These are phyloP conservation scores for Chenopodium formosanum DNA, from an alignment of 148 eudicot genomes.

Conservation along the genomic window DNA sequence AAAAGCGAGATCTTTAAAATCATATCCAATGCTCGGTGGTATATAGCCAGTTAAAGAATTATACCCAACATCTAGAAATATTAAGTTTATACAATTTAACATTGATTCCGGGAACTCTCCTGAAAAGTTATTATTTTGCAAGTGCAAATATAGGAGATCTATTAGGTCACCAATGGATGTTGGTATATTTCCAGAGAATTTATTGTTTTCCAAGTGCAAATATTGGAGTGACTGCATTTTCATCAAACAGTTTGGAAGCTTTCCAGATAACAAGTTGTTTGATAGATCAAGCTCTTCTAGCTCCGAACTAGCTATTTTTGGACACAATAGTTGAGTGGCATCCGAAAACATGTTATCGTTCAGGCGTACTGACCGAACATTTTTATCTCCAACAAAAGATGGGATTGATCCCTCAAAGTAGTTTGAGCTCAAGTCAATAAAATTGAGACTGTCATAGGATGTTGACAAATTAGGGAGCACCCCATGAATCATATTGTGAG, in stretches of 20 bases:
- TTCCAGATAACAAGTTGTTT: constrained; percentile 17
- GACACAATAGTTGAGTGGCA: constrained; percentile 8
- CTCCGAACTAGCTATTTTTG: background rate
- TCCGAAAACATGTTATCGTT: constrained; percentile 14
- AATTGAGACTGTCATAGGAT: background rate
- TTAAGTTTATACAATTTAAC: background rate
- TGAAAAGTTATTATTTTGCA: constrained; percentile 19
- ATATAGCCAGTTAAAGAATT: constrained; percentile 17
- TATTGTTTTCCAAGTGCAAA: constrained; percentile 21
- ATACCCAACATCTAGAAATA: background rate
- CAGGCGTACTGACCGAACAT: too few species aligned
- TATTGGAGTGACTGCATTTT: background rate
- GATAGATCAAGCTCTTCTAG: background rate
- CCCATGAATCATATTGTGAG: constrained; percentile 15
- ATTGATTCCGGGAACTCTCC: constrained; percentile 9
- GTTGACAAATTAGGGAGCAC: constrained; percentile 5
- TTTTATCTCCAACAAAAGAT: too few species aligned
- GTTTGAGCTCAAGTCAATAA: constrained; percentile 21
- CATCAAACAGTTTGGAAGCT: constrained; percentile 21
- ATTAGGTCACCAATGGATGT: constrained; percentile 8
- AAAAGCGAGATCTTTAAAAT: background rate
- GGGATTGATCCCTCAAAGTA: constrained; percentile 12
- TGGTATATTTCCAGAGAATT: constrained; percentile 12
- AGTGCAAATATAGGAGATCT: background rate
- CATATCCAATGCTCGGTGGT: constrained; percentile 11